These are phyloP conservation scores for Aphanocladium album DNA, from an alignment of 2,329 filamentous ascomycete species.

Conservation along the genomic window DNA sequence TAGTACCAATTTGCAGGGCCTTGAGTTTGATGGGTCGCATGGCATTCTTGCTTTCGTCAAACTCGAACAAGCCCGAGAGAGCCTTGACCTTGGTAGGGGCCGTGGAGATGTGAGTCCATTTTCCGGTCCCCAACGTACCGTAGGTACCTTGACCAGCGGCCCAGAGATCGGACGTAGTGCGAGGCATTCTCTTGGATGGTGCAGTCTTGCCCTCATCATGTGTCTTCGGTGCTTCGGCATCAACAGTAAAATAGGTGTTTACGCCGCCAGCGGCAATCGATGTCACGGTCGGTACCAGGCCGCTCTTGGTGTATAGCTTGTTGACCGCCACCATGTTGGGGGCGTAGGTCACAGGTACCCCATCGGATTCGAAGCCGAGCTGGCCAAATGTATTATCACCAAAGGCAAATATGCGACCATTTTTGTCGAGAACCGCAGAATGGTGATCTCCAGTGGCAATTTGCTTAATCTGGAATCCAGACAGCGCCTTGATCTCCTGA, in stretches of 20 bases:
- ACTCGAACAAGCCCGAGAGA: constrained; percentile 81
- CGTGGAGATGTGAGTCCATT: constrained; percentile 82
- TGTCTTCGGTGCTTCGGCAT: constrained; percentile 54
- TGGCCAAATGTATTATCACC: constrained; percentile 92
- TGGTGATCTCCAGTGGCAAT: constrained; percentile 86
- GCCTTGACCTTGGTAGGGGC: constrained; percentile 75
- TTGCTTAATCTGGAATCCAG: constrained; percentile 63
- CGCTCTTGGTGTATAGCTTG: constrained; percentile 65
- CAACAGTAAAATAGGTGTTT: constrained; percentile 83
- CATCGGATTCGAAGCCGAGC: constrained; percentile 70
- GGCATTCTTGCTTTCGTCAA: constrained; percentile 64
- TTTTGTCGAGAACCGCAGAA: constrained; percentile 69
- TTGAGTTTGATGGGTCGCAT: constrained; percentile 74
- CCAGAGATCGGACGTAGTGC: constrained; percentile 61
- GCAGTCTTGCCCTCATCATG: constrained; percentile 17
- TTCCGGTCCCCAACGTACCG: constrained; percentile 77
- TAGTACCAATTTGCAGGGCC: constrained; percentile 68
- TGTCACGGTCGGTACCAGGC: constrained; percentile 62
- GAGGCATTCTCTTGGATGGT: constrained; percentile 29
- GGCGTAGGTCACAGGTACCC: constrained; percentile 57
- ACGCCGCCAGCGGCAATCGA: constrained; percentile 77
- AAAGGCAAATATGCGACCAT: constrained; percentile 77
- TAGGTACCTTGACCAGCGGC: constrained; percentile 81
- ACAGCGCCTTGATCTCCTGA: constrained; percentile 70
- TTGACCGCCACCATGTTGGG: constrained; percentile 67